A percentile compares a stretch with the other conserved stretches of the same genome.
Conservation (phyloP, 768 basidiomycete species). For the Wakefieldia striispora region DNA sequence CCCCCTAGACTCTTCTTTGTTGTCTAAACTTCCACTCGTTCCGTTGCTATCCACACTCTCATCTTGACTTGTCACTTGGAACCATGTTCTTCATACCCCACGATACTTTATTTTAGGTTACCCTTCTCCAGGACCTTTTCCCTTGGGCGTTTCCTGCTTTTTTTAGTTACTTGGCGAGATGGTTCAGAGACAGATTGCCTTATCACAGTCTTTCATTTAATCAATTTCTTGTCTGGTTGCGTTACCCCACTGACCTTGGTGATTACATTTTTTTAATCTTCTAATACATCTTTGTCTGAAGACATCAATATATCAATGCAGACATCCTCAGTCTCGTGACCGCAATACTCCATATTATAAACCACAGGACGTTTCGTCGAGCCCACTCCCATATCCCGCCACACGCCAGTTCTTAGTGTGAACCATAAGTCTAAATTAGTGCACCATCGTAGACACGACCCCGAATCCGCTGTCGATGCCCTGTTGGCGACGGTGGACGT, state of each 20-base stretch:
- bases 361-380: no score
- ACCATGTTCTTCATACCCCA: conserved; percentile 11
- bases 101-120: background rate
- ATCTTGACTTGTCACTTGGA: background rate
- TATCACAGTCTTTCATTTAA: conserved; percentile 8
- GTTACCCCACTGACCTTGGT: background rate
- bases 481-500: no score
- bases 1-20: background rate
- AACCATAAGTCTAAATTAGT: no score
- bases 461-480: no score
- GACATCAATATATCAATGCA: background rate
- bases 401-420: no score
- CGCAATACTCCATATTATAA: no score
- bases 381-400: no score
- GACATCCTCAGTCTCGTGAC: no score
- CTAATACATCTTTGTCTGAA: background rate
- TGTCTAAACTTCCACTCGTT: conserved; percentile 17
- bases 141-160: no score
- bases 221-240: background rate
- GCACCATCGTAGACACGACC: no score
- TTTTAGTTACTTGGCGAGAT: background rate
- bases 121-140: background rate
- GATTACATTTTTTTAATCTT: no score
- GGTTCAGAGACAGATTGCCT: background rate
- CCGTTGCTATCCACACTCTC: background rate